Evolutionary conservation across 164 flowering plant genomes (phyloP).

Genomic region (Stephania yunnanensis): DNA sequence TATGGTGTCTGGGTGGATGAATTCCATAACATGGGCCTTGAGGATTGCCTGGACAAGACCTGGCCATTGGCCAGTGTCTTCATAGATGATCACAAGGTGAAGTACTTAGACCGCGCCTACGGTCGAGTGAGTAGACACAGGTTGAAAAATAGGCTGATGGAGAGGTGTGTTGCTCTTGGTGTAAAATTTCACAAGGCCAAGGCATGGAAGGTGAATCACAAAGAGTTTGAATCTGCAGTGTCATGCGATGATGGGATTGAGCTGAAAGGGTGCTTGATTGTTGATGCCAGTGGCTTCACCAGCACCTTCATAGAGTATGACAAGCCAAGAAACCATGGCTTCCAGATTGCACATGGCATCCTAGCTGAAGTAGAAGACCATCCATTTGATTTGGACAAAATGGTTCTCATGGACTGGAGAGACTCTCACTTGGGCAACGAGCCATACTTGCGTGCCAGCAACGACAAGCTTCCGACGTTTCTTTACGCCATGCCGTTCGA

Average conservation of each 20-base stretch:
- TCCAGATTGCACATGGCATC: conserved; percentile 75
- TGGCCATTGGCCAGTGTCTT: conserved; percentile 57
- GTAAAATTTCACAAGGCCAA: conserved; percentile 61
- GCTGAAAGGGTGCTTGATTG: conserved; percentile 46
- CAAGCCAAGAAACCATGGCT: conserved; percentile 53
- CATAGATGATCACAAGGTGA: conserved; percentile 44
- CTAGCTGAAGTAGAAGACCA: conserved; percentile 62
- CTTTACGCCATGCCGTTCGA: conserved; percentile 73
- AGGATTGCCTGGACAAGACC: conserved; percentile 48
- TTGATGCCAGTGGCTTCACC: conserved; percentile 69
- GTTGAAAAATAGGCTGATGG: conserved; percentile 41
- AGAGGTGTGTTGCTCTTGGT: conserved; percentile 34
- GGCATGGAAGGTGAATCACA: conserved; percentile 52
- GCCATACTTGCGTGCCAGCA: conserved; percentile 40
- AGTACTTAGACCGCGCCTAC: conserved; percentile 56
- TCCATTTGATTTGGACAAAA: conserved; percentile 69
- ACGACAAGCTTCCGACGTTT: conserved; percentile 51
- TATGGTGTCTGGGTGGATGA: conserved; percentile 90
- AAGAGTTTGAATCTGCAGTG: conserved; percentile 49
- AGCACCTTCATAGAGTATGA: conserved; percentile 41
- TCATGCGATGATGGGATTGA: conserved; percentile 56
- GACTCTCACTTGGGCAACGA: conserved; percentile 64
- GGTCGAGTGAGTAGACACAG: conserved; percentile 47
- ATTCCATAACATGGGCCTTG: conserved; percentile 47
- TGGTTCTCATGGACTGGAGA: conserved; percentile 89